These are phyloP conservation scores for Hibiscus mutabilis DNA, from an alignment of 345 rosid species.

Conservation along the genomic window DNA sequence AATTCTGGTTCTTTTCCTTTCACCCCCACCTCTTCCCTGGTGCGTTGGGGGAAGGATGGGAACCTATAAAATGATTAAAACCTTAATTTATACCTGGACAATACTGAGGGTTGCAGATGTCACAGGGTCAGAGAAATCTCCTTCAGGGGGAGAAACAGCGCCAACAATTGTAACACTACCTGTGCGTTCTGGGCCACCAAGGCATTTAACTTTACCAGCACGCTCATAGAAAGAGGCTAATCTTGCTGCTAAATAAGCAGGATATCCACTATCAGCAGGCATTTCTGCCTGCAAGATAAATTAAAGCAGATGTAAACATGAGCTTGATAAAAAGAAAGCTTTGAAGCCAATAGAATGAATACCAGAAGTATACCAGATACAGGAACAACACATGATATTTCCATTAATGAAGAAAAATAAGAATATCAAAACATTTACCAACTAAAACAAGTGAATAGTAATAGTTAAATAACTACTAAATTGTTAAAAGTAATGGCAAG, in stretches of 20 bases:
- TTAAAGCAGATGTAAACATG: constrained; percentile 2
- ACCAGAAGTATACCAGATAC: background rate
- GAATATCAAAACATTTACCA: background rate
- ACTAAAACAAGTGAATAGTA: background rate
- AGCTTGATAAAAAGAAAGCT: background rate
- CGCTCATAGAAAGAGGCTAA: constrained; percentile 98
- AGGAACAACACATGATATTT: background rate
- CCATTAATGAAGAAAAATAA: background rate
- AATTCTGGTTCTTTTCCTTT: no score
- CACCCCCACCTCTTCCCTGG: no score
- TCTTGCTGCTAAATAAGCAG: constrained; percentile 99
- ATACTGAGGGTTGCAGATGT: constrained; percentile 99
- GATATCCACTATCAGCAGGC: constrained; percentile 99
- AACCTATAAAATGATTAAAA: no score
- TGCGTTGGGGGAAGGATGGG: no score
- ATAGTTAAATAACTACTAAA: background rate
- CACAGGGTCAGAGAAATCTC: constrained; percentile 99
- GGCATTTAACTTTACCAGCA: constrained; percentile 99
- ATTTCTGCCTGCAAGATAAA: constrained; percentile 81
- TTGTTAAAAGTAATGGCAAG: background rate
- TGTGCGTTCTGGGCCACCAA: constrained; percentile 93
- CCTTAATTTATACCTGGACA: constrained; percentile 64
- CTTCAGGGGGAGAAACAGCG: constrained; percentile 99
- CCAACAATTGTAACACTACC: constrained; percentile 99
- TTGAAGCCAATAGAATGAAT: background rate